These are phyloP conservation scores for Racocetra persica DNA, from an alignment of 371 early-diverging fungal genomes.

Conservation along the genomic window DNA sequence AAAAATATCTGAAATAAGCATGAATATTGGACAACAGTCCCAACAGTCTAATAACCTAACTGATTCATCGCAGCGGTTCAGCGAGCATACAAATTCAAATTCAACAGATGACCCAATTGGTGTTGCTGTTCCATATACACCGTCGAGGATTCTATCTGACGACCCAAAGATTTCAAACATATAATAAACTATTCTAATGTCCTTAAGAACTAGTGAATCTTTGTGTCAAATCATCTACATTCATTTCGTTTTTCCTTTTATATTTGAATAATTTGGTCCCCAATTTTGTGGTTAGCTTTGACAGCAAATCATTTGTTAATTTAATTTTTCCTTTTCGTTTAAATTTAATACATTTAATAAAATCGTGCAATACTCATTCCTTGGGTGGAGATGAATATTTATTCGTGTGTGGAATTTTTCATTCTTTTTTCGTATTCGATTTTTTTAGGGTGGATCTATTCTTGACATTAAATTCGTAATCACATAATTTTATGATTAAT, in stretches of 20 bases:
- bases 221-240: too few relatives aligned
- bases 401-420: slow-evolving; percentile 5
- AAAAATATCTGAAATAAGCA: neutral
- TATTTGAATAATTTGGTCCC: too few relatives aligned
- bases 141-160: neutral
- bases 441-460: neutral
- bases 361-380: neutral
- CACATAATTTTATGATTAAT: too few relatives aligned
- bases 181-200: too few relatives aligned
- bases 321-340: neutral
- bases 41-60: neutral
- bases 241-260: too few relatives aligned
- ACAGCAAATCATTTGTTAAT: neutral
- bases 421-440: neutral
- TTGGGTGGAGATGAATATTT: neutral
- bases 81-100: neutral
- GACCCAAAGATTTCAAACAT: neutral
- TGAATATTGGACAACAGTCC: neutral
- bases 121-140: neutral
- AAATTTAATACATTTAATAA: neutral
- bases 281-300: neutral
- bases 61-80: neutral
- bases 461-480: too few relatives aligned
- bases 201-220: too few relatives aligned
- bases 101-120: neutral